Evolutionary conservation across 305 asterid species (phyloP), one percentile per base, ranked within the genome.

Genomic region (Ajuga reptans): DNA sequence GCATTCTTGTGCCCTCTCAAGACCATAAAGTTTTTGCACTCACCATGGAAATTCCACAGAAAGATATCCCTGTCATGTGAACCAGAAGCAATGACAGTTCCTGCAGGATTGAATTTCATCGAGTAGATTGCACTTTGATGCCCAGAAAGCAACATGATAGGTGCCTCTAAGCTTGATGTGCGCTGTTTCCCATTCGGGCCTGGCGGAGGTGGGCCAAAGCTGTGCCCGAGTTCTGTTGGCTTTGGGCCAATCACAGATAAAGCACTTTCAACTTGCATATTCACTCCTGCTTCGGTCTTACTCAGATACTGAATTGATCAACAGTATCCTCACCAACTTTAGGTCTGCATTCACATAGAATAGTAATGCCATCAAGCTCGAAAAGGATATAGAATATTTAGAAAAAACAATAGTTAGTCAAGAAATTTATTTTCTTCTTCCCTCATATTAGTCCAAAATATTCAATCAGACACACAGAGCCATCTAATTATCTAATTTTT

Each of bases 1-100:
- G 98, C 96, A 71, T 93, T 88, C 81, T 90, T 93, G 85, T 93
- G 98, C 61, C 97, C 98, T 80, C 80, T 85, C 66, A 93, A 69
- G 72, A 90, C 95, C 90, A 87, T 86, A 66, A 79, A 92, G 70
- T 92, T 92, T 84, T 88, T 90, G 84, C 98, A 92, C 49, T 92
- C 97, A 12, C 91, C 91, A 15, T 84, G 82, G 27, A 85, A 87
- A 65, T 90, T 82, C 97, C 98, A 92, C 61, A 92, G 82, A 68
- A 90, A 92, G 41, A 92, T 90, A 73, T 92, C 98, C 80, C 74
- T 84, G 72, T 90, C 98, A 12, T 92, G 97, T 1, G 98, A 90
- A 49, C 97, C 97, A 39, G 97, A 92, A 39, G 96, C 96, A 53
- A 90, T 80, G 49, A 86, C 73, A 66, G 89, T 88, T 24, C 98